Evolutionary conservation across 192 early-diverging fungal genomes (phyloP), one percentile per base, ranked within the genome.

Genomic region (Coemansia sp.): DNA sequence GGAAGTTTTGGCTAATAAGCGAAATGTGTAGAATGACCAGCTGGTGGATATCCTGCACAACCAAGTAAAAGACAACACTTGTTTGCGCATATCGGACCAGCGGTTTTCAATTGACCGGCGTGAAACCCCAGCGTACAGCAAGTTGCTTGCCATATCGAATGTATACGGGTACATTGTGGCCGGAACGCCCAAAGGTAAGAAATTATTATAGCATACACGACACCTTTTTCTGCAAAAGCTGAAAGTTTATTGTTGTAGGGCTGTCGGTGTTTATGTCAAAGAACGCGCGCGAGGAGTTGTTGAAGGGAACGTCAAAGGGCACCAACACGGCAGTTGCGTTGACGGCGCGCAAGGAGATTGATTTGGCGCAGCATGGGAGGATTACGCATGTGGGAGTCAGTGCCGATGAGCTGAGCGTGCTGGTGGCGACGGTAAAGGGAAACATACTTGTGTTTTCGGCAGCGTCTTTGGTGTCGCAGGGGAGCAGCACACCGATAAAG

Each of bases 151-250:
- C 0, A 74, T 85, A 7, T 90, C 89, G 25, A 88, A 82, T 59
- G 83, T 47, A n/a, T 85, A 82, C 63, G 89, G 88, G 1, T 91
- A 85, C 53, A 85, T 89, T 54, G 83, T 88, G 12, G 90, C 87
- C 11, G 90, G 85, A 5, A 75, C 83, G 12, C 75, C 65, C 22
- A 60, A 75, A 58, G 88, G 88, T 86, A 79, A 53, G 5, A 5
- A 31, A 1, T 6, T 7, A n/a, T 19, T 9, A 48, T 19, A 49
- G 15, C 8, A n/a, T 21, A 9, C 20, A 46, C 8, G 2, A 57
- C 34, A 15, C 20, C 12, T 53, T 31, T 31, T 31, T 31, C 31
- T 31, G 31, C 31, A 31, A 31, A 31, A 26, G n/a, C 31, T 31
- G 7, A 31, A 7, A 31, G 5, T 31, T 31, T 31, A 31, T 31